These are phyloP conservation scores for Trichoderma orchidacearum DNA, from an alignment of 495 filamentous ascomycete species.

Conservation along the genomic window DNA sequence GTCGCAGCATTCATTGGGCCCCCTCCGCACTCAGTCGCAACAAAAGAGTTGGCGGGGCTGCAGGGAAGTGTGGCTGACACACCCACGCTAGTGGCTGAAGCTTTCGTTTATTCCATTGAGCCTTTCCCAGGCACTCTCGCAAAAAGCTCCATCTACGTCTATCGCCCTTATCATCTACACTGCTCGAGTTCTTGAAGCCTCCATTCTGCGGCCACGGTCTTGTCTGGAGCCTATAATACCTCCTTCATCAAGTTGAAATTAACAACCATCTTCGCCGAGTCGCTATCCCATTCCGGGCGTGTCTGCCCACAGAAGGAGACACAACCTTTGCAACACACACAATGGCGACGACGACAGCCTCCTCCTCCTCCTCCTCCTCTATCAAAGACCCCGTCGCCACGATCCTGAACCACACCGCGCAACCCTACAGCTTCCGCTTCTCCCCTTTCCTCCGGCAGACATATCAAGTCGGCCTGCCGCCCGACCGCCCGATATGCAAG, in stretches of 20 bases:
- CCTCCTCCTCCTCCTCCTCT: slow-evolving; percentile 14
- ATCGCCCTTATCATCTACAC: no score
- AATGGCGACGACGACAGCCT: slow-evolving; percentile 16
- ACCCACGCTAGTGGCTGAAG: neutral
- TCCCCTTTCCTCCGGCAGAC: slow-evolving; percentile 56
- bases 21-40: no score
- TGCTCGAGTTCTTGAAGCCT: no score
- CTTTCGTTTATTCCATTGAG: neutral
- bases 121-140: neutral
- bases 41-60: no score
- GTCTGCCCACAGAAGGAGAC: neutral
- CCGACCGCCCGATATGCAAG: slow-evolving; percentile 67
- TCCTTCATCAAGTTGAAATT: no score
- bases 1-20: no score
- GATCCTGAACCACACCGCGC: slow-evolving; percentile 39
- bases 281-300: neutral
- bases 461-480: slow-evolving; percentile 63
- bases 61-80: neutral
- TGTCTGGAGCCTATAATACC: no score
- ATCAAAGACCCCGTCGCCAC: slow-evolving; percentile 10
- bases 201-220: no score
- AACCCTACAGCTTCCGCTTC: slow-evolving; percentile 56
- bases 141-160: neutral
- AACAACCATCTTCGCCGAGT: no score
- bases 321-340: neutral